phyloP scores from a whole-genome alignment of 257 asterid species.

The Petunia secreta region DNA sequence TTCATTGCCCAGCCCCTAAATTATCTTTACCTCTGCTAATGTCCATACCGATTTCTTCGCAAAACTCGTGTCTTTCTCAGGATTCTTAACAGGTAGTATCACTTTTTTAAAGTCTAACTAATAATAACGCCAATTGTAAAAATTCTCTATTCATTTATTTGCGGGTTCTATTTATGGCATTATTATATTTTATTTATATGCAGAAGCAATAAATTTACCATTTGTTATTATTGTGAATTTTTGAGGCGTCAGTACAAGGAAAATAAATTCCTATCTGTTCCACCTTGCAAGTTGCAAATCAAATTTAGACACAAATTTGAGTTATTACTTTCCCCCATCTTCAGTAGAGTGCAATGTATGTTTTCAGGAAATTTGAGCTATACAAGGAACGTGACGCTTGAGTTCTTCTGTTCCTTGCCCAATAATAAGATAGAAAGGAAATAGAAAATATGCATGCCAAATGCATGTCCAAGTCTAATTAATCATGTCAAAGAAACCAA shows the following conservation, averaged over 20 bases:
- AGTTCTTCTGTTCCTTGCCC: too few species aligned
- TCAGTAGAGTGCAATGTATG: too few species aligned
- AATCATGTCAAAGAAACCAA: too few species aligned
- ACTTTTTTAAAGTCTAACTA: not conserved
- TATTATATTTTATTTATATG: not conserved
- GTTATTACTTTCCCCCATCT: too few species aligned
- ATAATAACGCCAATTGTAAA: too few species aligned
- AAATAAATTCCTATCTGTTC: not conserved
- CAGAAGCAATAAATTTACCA: not conserved
- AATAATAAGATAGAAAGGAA: too few species aligned
- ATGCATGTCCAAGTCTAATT: too few species aligned
- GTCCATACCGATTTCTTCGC: not conserved
- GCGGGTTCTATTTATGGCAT: not conserved
- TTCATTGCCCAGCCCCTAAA: not conserved
- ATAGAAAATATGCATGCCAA: too few species aligned
- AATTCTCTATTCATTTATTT: too few species aligned
- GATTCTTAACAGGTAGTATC: not conserved
- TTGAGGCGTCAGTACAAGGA: not conserved
- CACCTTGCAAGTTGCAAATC: not conserved
- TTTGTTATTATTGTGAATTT: not conserved
- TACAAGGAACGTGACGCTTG: too few species aligned
- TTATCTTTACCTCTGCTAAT: not conserved
- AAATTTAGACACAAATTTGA: too few species aligned
- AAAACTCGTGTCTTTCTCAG: not conserved
- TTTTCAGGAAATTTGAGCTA: too few species aligned